Evolutionary conservation across 768 basidiomycete species (phyloP).

Genomic region (Phaeotremella fagi): DNA sequence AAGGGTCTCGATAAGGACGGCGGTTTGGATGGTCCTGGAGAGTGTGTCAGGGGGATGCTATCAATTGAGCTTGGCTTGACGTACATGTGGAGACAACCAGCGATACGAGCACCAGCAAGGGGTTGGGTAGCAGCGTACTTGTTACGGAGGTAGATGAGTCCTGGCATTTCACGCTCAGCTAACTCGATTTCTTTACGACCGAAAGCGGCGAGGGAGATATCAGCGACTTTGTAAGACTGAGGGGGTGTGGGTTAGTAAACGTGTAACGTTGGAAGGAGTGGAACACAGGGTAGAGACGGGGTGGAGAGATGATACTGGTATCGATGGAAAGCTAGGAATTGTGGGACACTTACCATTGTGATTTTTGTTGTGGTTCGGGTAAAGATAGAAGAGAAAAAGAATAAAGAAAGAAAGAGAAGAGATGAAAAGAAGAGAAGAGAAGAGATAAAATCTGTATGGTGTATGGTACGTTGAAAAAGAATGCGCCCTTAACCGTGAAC

Average conservation of each 20-base stretch:
- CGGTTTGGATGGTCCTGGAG: slow-evolving; percentile 92
- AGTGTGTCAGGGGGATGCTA: slow-evolving; percentile 5
- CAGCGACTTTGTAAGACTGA: slow-evolving; percentile 91
- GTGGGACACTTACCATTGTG: neutral
- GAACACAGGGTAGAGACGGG: too few species aligned
- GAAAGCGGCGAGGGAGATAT: slow-evolving; percentile 96
- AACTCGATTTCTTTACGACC: slow-evolving; percentile 98
- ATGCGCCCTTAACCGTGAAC: slow-evolving; percentile 6
- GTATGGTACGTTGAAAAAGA: slow-evolving; percentile 7
- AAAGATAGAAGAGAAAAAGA: too few species aligned
- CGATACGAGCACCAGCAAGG: slow-evolving; percentile 89
- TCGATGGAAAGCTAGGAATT: neutral
- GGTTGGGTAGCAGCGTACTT: slow-evolving; percentile 83
- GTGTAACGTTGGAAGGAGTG: too few species aligned
- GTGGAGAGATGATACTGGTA: slow-evolving; percentile 2
- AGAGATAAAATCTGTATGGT: neutral
- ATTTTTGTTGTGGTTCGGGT: neutral
- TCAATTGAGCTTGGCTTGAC: slow-evolving; percentile 26
- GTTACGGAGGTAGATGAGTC: slow-evolving; percentile 79
- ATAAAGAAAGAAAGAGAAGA: slow-evolving; percentile 1
- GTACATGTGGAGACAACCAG: slow-evolving; percentile 96
- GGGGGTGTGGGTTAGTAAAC: too few species aligned
- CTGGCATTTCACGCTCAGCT: slow-evolving; percentile 71
- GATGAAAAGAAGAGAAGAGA: neutral
- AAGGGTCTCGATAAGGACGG: slow-evolving; percentile 97